Percentiles rank a stretch among this genome's conserved stretches.
Evolutionary conservation across 2,329 filamentous ascomycete species (phyloP).

Genomic region (Colletotrichum sp.): DNA sequence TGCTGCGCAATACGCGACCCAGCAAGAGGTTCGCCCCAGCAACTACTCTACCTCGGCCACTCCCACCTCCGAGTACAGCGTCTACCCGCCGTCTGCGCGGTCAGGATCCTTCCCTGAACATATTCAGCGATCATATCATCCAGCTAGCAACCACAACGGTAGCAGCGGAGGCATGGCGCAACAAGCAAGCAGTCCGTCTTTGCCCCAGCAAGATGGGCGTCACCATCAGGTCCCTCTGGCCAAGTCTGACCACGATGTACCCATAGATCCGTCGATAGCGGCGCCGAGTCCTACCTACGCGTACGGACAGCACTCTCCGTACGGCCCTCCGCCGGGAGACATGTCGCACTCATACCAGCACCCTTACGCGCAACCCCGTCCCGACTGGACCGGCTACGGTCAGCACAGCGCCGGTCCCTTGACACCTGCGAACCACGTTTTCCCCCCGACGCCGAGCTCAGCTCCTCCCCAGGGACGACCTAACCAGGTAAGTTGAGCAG

Average conservation of each 20-base stretch:
- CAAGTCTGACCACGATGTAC: constrained; percentile 95
- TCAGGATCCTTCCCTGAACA: constrained; percentile 88
- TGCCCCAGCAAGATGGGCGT: constrained; percentile 82
- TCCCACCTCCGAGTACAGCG: constrained; percentile 86
- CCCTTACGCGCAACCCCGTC: constrained; percentile 71
- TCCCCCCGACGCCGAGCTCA: constrained; percentile 60
- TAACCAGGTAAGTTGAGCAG: constrained; percentile 59
- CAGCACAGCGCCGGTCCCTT: constrained; percentile 56
- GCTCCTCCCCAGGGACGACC: constrained; percentile 59
- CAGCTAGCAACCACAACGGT: constrained; percentile 74
- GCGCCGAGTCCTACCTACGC: constrained; percentile 91
- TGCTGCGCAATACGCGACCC: constrained; percentile 87
- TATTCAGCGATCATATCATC: constrained; percentile 83
- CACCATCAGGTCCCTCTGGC: constrained; percentile 78
- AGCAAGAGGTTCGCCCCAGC: constrained; percentile 76
- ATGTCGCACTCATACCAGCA: constrained; percentile 81
- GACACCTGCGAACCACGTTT: constrained; percentile 58
- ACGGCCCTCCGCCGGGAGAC: constrained; percentile 81
- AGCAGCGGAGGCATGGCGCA: constrained; percentile 94
- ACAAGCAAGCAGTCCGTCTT: constrained; percentile 95
- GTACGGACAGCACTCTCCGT: constrained; percentile 84
- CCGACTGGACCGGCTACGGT: constrained; percentile 76
- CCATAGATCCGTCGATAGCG: constrained; percentile 99
- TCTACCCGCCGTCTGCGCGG: constrained; percentile 76
- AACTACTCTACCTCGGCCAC: constrained; percentile 81